A percentile compares a stretch with the other conserved stretches of the same genome.
Conservation (phyloP, 306 rosid genomes). For the Neltuma alba region DNA sequence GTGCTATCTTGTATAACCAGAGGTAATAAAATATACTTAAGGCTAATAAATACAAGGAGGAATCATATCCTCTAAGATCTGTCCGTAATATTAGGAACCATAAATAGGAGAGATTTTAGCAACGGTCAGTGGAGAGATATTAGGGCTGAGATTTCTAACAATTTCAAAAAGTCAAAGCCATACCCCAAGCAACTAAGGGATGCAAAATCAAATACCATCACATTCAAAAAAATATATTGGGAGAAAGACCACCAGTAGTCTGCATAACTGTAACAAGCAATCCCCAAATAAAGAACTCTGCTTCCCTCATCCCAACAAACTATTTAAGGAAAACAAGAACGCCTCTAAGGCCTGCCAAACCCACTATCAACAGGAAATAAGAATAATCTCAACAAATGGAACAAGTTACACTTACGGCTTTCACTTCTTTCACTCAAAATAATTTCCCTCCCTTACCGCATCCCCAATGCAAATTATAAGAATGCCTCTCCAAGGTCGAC, state of each 20-base stretch:
- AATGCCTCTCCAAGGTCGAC: not conserved
- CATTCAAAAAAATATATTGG: not conserved
- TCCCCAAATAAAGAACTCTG: not conserved
- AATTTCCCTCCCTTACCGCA: not conserved
- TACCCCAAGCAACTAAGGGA: not conserved
- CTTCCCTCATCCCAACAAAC: not conserved
- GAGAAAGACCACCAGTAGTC: not conserved
- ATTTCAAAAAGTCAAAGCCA: not conserved
- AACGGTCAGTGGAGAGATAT: too few relatives aligned
- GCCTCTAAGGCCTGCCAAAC: constrained; percentile 8
- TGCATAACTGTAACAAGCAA: not conserved
- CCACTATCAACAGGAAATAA: not conserved
- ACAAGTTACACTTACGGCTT: not conserved
- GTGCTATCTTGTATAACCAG: too few relatives aligned
- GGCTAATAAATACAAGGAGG: too few relatives aligned
- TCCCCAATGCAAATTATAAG: not conserved
- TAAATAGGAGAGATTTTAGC: too few relatives aligned
- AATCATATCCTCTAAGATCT: too few relatives aligned
- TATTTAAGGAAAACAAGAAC: not conserved
- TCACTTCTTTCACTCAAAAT: not conserved
- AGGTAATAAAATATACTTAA: too few relatives aligned
- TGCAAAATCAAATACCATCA: not conserved
- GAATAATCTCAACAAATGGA: not conserved
- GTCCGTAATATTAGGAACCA: too few relatives aligned
- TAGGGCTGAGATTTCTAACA: too few relatives aligned